Evolutionary conservation across 257 asterid genomes (phyloP).

Genomic region (Buddleja alternifolia): DNA sequence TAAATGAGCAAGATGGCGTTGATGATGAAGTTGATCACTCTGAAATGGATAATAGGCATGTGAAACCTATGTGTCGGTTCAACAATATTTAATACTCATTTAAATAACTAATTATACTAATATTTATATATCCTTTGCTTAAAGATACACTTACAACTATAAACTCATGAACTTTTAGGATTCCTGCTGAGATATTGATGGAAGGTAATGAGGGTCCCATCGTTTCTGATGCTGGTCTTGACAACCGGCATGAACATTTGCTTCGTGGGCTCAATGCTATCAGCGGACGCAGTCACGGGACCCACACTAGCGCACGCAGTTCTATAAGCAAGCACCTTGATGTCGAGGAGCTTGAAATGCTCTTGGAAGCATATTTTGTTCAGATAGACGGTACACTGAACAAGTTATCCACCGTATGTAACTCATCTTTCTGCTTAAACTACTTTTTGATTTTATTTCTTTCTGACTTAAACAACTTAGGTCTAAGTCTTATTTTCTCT

Average conservation of each 20-base stretch:
- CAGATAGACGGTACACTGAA: constrained; percentile 92
- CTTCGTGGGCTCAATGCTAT: constrained; percentile 55
- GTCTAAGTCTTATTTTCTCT: too few relatives aligned
- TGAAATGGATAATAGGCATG: constrained; percentile 65
- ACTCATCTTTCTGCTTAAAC: constrained; percentile 23
- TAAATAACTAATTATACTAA: not conserved
- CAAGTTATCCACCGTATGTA: constrained; percentile 83
- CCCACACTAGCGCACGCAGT: constrained; percentile 66
- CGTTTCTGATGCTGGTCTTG: constrained; percentile 44
- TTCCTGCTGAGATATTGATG: constrained; percentile 50
- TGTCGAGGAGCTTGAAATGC: constrained; percentile 98
- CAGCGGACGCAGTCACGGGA: constrained; percentile 81
- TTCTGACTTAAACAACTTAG: too few relatives aligned
- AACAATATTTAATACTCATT: not conserved
- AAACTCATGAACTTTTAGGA: constrained; percentile 44
- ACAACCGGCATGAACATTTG: constrained; percentile 45
- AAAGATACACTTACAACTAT: not conserved
- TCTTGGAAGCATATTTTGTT: constrained; percentile 92
- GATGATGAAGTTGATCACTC: constrained; percentile 52
- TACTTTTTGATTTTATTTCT: not conserved
- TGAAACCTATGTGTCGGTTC: constrained; percentile 7
- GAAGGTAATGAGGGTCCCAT: constrained; percentile 53
- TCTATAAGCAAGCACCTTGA: constrained; percentile 79
- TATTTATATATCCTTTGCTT: not conserved
- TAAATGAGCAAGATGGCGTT: constrained; percentile 54